Conservation (phyloP, 1,284 basidiomycete species). For the Ceratobasidium theobromae region DNA sequence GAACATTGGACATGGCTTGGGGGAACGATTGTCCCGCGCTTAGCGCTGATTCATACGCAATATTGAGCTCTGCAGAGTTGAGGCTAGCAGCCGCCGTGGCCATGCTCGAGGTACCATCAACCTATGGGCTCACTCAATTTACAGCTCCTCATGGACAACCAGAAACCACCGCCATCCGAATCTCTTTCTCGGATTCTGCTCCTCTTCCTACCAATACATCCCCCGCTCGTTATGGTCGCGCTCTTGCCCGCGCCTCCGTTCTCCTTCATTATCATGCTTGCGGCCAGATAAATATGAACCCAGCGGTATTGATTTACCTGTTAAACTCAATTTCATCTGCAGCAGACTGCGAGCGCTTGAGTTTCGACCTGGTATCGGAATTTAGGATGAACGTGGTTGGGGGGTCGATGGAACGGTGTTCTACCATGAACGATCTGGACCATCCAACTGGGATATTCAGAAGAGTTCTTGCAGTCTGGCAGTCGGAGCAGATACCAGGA, state of each 20-base stretch:
- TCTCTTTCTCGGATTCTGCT: not conserved
- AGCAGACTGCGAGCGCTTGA: not conserved
- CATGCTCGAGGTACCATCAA: not conserved
- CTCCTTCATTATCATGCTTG: not conserved
- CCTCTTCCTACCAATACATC: not conserved
- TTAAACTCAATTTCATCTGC: not conserved
- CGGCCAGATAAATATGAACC: not conserved
- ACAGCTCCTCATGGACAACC: not conserved
- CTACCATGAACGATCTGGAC: not conserved
- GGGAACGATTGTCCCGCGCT: not conserved
- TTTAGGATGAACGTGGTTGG: slow-evolving; percentile 11
- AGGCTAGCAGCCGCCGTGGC: not conserved
- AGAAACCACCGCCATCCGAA: not conserved
- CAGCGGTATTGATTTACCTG: not conserved
- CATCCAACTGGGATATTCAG: slow-evolving; percentile 5
- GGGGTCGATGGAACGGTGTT: not conserved
- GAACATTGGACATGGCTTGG: slow-evolving; percentile 1
- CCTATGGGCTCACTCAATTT: not conserved
- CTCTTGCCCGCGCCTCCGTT: slow-evolving; percentile 5
- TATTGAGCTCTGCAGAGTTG: not conserved
- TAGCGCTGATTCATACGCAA: slow-evolving; percentile 9
- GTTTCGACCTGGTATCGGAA: not conserved
- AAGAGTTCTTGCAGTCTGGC: not conserved
- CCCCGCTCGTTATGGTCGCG: not conserved
- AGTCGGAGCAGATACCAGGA: not conserved